Base-by-base conservation (phyloP, 257 asterid genomes). In the Gentiana dahurica region DNA sequence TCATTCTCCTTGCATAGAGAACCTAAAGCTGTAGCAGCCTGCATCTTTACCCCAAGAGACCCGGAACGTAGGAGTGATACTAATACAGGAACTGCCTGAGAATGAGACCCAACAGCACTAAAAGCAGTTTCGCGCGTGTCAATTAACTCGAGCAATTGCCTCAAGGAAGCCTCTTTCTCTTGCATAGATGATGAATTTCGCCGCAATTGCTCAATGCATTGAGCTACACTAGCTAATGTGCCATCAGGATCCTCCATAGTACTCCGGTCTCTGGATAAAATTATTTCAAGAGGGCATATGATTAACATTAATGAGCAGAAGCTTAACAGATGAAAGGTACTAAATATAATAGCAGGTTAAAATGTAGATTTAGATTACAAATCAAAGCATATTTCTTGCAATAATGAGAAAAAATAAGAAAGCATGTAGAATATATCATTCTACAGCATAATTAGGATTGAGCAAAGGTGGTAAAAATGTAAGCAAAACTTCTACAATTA, bases 11-110 rank as follows among this genome's bases (percentile, higher is more conserved):
- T 83, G 76, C 98, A 92, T 35, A 92, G 77, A 75, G 98, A 81
- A 68, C 95, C 94, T 63, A 92, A 72, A 65, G 88, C 95, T 43
- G 80, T 76, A 53, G 95, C 98, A 55, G 98, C 89, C 71, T 83
- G 93, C 73, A 85, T 81, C 82, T 92, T 92, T 64, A 87, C 83
- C 67, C 83, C 94, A 37, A 83, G 77, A 57, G 97, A 83, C 64
- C 97, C 98, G 34, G 98, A 85, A 62, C 98, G 93, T 57, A 92
- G 93, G 64, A 88, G 95, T 49, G 98, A 92, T 15, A 92, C 98
- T 6, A 92, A 97, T 45, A 92, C 97, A n/a, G 98, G 98, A 70
- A 92, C 98, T 41, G 98, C 98, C 72, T 92, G 98, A 65, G 98
- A 92, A 77, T 92, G 98, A 53, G 98, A 88, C 62, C 94, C 97